These are phyloP conservation scores for Capsicum pubescens DNA, from an alignment of 257 asterid species.

Conservation along the genomic window DNA sequence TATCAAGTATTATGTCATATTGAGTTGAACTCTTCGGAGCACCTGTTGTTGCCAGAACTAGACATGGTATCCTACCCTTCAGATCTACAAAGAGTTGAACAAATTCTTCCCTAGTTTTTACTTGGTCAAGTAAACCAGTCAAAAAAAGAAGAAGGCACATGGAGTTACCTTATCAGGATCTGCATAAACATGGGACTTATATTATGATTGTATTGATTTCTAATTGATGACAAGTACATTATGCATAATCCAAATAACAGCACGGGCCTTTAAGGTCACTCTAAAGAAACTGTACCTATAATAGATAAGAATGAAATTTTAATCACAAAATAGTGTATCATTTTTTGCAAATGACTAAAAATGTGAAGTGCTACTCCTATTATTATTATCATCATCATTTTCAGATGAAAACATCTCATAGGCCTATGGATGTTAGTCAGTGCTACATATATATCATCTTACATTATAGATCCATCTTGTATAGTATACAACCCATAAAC, in stretches of 20 bases:
- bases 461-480: too few relatives aligned
- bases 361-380: not conserved
- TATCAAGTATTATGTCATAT: too few relatives aligned
- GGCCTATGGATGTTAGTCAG: too few relatives aligned
- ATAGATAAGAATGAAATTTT: not conserved
- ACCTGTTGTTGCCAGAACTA: conserved; percentile 67
- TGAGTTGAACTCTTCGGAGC: conserved; percentile 77
- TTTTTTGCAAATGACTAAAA: not conserved
- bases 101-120: conserved; percentile 75
- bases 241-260: conserved; percentile 99
- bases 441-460: too few relatives aligned
- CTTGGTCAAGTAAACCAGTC: conserved; percentile 92
- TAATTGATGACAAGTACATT: conserved; percentile 87
- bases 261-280: conserved; percentile 90
- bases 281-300: conserved; percentile 79
- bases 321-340: not conserved
- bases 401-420: not conserved
- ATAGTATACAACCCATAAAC: too few relatives aligned
- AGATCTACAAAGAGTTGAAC: conserved; percentile 64
- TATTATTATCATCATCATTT: not conserved
- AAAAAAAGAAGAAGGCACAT: conserved; percentile 86
- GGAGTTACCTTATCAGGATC: conserved; percentile 85
- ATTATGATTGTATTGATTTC: conserved; percentile 85
- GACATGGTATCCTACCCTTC: conserved; percentile 61
- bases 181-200: conserved; percentile 91